Evolutionary conservation across 1,139 yeast genomes (phyloP).

Genomic region (Nematodospora anomalae): DNA sequence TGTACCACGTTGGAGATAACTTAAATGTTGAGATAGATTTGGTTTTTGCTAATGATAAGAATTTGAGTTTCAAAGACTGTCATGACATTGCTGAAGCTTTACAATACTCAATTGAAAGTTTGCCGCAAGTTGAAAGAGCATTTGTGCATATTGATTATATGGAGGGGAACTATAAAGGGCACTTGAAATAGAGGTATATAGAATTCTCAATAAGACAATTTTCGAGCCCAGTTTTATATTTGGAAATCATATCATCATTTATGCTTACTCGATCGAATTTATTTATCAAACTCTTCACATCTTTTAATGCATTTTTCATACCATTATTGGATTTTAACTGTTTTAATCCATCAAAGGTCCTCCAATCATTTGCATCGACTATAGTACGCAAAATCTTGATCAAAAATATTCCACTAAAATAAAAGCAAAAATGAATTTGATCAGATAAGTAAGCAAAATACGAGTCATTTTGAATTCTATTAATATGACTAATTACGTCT

Average conservation of each 20-base stretch:
- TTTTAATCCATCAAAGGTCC: not conserved
- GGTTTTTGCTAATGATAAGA: constrained; percentile 51
- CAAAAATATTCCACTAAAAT: constrained; percentile 50
- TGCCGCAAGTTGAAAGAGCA: constrained; percentile 77
- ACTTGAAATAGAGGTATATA: constrained; percentile 35
- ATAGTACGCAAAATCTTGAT: constrained; percentile 24
- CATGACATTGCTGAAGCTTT: constrained; percentile 83
- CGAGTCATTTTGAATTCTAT: constrained; percentile 52
- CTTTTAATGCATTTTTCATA: constrained; percentile 11
- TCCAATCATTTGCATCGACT: not conserved
- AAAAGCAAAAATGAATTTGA: constrained; percentile 61
- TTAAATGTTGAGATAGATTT: constrained; percentile 76
- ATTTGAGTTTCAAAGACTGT: constrained; percentile 59
- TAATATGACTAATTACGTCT: constrained; percentile 41
- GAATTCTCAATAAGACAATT: constrained; percentile 14
- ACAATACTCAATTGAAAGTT: constrained; percentile 75
- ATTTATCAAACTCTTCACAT: constrained; percentile 24
- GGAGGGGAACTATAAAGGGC: constrained; percentile 55
- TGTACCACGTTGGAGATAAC: constrained; percentile 78
- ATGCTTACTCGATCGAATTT: constrained; percentile 34
- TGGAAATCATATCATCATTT: constrained; percentile 30
- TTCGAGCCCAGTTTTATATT: constrained; percentile 29
- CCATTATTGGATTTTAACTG: not conserved
- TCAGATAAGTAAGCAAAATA: constrained; percentile 71
- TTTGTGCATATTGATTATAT: constrained; percentile 78